Evolutionary conservation across 257 asterid species (phyloP), one percentile per base, ranked within the genome.

Genomic region (Petrea volubilis): DNA sequence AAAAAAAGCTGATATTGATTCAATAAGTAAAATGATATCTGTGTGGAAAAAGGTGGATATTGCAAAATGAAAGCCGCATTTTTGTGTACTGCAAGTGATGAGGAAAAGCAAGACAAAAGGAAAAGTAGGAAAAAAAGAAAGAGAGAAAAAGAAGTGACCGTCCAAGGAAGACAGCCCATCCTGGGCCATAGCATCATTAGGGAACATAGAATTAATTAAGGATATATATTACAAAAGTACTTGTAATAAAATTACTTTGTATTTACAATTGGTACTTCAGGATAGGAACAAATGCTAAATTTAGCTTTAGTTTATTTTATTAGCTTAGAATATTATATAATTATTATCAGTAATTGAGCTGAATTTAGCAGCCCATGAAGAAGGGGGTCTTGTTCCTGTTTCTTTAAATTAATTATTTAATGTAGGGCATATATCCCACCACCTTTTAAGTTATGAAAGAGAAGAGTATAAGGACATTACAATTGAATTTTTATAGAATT

Each of bases 251-350:
- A 2, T n/a, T n/a, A 58, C 41, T 55, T 72, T 66, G 57, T 56
- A 64, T 78, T 38, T 62, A 24, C 21, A 31, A 29, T 76, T 73
- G 28, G 70, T 40, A 70, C 81, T 24, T 73, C 33, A 85, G 85
- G 89, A 77, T 85, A 82, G 94, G 98, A 88, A 90, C 94, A 85
- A 78, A 75, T 89, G 97, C 96, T 88, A 86, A 86, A 86, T 86
- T 87, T 79, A 73, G 93, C 81, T 80, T 72, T 64, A 78, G 83
- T 43, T 74, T 72, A 38, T 5, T 12, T 38, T 5, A 7, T 12
- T 3, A 38, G 43, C 6, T 38, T 38, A 38, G 43, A 12, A 67
- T 59, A 50, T 34, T 29, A 79, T 67, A 65, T 75, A 23, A 34
- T 70, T 56, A 60, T 76, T 70, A 31, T 34, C 49, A 43, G 36